Conservation (phyloP, 1,139 yeast species). For the Magnusiomyces suaveolens region DNA sequence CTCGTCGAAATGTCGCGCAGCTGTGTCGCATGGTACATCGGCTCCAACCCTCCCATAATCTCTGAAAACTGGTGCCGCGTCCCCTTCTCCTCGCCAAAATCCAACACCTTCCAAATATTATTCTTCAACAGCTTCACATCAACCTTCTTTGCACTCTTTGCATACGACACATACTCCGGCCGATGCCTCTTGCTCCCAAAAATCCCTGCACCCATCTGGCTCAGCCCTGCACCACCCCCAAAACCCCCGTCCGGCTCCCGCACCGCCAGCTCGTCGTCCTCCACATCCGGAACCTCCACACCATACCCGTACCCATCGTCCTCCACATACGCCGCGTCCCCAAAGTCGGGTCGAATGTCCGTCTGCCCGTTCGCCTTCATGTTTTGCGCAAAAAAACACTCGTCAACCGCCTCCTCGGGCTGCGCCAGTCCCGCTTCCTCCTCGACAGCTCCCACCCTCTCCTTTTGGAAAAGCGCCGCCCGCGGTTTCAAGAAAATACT, state of each 20-base stretch:
- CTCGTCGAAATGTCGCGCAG: constrained; percentile 66
- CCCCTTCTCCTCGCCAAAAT: constrained; percentile 12
- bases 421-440: constrained; percentile 6
- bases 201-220: not conserved
- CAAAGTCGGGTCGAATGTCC: constrained; percentile 35
- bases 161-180: constrained; percentile 61
- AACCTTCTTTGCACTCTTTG: constrained; percentile 75
- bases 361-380: constrained; percentile 14
- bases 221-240: constrained; percentile 17
- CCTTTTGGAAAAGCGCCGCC: constrained; percentile 20
- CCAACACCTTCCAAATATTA: constrained; percentile 61
- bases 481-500: constrained; percentile 63
- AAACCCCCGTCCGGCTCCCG: constrained; percentile 13
- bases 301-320: constrained; percentile 20
- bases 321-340: constrained; percentile 34
- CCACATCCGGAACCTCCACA: constrained; percentile 4
- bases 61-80: constrained; percentile 37
- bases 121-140: constrained; percentile 73
- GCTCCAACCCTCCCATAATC: constrained; percentile 34
- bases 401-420: constrained; percentile 18
- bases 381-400: constrained; percentile 57
- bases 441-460: not conserved
- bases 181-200: constrained; percentile 26
- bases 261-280: not conserved
- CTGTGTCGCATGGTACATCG: constrained; percentile 31